Percentiles rank a stretch among this genome's conserved stretches.
Conservation (phyloP, 2,329 filamentous ascomycete species). For the Chrysoporthe cubensis region DNA sequence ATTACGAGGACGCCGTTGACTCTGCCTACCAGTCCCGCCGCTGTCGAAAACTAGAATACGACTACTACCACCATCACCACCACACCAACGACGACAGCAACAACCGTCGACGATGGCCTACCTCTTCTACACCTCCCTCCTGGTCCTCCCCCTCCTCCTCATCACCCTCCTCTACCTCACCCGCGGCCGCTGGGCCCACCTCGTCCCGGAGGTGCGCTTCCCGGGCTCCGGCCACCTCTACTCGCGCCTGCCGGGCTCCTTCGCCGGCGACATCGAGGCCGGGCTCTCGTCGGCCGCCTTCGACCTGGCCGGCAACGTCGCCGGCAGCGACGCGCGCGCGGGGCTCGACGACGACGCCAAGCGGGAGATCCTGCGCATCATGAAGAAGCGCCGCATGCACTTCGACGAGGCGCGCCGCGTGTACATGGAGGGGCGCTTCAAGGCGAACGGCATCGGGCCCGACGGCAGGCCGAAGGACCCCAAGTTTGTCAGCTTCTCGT, state of each 20-base stretch:
- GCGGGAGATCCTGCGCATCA: conserved; percentile 81
- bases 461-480: conserved; percentile 89
- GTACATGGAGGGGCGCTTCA: conserved; percentile 85
- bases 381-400: conserved; percentile 79
- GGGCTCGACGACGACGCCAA: conserved; percentile 84
- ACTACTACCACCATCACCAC: no score
- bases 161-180: conserved; percentile 82
- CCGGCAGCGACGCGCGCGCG: conserved; percentile 74
- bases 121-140: conserved; percentile 75
- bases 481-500: conserved; percentile 93
- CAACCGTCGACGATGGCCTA: conserved; percentile 66
- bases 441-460: conserved; percentile 82
- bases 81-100: neutral
- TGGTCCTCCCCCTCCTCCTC: conserved; percentile 67
- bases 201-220: conserved; percentile 49
- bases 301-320: conserved; percentile 79
- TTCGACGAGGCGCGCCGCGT: conserved; percentile 91
- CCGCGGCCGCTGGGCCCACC: conserved; percentile 74
- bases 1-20: neutral
- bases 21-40: no score
- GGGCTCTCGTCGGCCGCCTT: conserved; percentile 85
- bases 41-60: no score
- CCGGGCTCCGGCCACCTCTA: conserved; percentile 69
- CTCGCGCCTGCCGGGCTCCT: conserved; percentile 74
- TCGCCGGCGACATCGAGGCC: conserved; percentile 83